phyloP scores from a whole-genome alignment of 2,329 filamentous ascomycete genomes.

The Scedosporium minutisporum region DNA sequence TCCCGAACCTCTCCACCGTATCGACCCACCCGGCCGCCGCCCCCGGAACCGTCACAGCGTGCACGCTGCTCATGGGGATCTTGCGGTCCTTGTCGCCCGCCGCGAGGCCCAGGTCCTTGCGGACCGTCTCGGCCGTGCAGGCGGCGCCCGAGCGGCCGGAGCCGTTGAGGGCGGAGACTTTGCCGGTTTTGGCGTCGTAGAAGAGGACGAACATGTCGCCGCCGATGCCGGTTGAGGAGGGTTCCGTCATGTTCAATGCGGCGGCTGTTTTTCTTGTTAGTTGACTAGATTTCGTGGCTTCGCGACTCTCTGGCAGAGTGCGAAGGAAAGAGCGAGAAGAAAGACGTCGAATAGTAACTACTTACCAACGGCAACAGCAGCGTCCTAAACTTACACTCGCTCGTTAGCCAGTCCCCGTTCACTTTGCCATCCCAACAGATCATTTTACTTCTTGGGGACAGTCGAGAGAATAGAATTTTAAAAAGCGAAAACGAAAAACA shows the following conservation, averaged over 20 bases:
- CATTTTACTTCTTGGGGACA: neutral
- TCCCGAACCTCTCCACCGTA: constrained; percentile 78
- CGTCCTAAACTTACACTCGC: constrained; percentile 50
- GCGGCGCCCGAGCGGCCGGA: constrained; percentile 73
- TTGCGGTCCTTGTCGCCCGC: constrained; percentile 39
- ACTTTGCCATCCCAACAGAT: too few relatives aligned
- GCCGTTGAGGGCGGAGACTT: constrained; percentile 80
- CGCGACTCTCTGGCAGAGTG: neutral
- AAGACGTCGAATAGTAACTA: constrained; percentile 7
- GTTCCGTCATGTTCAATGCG: constrained; percentile 86
- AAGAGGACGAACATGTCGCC: constrained; percentile 96
- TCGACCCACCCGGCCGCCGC: constrained; percentile 92
- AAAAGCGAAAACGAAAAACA: neutral
- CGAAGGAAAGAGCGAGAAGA: neutral
- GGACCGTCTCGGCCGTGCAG: constrained; percentile 59
- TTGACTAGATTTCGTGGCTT: neutral
- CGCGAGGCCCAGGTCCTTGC: constrained; percentile 57
- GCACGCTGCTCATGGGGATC: constrained; percentile 68
- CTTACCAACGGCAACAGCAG: constrained; percentile 83
- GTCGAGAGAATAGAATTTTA: constrained; percentile 6
- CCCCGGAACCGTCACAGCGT: constrained; percentile 79
- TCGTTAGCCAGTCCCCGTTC: too few relatives aligned
- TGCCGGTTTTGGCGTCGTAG: constrained; percentile 74
- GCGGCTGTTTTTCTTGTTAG: constrained; percentile 48
- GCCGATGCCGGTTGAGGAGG: constrained; percentile 85